These are phyloP conservation scores for Lanmaoa pseudosensibilis DNA, from an alignment of 768 basidiomycete species.

Conservation along the genomic window DNA sequence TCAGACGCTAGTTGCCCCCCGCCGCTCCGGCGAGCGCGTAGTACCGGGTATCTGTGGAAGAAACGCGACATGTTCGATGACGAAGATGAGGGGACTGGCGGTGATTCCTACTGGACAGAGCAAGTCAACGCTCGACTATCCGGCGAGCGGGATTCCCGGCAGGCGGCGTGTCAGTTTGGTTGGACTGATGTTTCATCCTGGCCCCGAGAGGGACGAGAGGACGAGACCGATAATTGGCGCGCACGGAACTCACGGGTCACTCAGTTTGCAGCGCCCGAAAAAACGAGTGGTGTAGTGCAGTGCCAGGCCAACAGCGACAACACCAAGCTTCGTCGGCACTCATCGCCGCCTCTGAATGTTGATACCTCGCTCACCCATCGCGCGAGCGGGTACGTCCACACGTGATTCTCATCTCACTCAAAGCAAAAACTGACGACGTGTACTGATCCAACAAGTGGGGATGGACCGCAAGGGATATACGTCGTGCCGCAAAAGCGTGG, in stretches of 20 bases:
- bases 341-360: neutral
- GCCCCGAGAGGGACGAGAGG: constrained; percentile 2
- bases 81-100: neutral
- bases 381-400: neutral
- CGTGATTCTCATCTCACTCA: neutral
- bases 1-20: neutral
- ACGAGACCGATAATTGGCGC: constrained; percentile 16
- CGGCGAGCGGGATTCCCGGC: neutral
- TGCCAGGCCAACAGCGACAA: neutral
- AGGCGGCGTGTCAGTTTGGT: neutral
- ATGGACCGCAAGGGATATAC: constrained; percentile 7
- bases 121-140: constrained; percentile 9
- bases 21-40: neutral
- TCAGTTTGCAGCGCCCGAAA: neutral
- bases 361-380: neutral
- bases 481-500: constrained; percentile 23
- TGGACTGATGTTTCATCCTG: neutral
- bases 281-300: neutral
- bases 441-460: neutral
- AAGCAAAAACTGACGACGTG: neutral
- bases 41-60: neutral
- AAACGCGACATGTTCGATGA: constrained; percentile 1
- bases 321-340: constrained; percentile 3
- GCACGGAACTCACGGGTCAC: neutral
- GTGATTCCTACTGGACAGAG: constrained; percentile 9